phyloP scores from a whole-genome alignment of 257 asterid species.

The Agastache rugosa region DNA sequence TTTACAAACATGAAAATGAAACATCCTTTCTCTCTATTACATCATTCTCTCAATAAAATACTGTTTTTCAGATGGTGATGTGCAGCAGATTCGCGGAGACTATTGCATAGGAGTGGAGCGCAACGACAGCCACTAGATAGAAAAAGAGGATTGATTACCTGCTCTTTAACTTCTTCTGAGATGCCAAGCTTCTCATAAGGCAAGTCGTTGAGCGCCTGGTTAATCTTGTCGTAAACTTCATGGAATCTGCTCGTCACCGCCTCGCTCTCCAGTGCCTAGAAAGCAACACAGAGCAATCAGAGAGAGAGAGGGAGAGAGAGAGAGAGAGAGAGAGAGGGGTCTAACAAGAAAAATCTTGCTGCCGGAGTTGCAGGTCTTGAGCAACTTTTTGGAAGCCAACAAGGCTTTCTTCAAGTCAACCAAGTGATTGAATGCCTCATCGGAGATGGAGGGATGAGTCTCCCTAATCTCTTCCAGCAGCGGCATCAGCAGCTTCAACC shows the following conservation, averaged over 20 bases:
- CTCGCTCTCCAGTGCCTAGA: conserved; percentile 64
- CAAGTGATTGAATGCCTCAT: conserved; percentile 26
- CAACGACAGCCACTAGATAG: too few relatives aligned
- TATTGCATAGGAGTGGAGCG: too few relatives aligned
- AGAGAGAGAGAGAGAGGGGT: not conserved
- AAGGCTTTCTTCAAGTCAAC: conserved; percentile 44
- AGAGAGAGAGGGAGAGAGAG: not conserved
- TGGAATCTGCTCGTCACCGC: conserved; percentile 56
- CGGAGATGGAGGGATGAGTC: conserved; percentile 25
- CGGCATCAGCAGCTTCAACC: conserved; percentile 59
- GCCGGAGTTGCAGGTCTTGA: conserved; percentile 52
- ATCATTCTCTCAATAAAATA: not conserved
- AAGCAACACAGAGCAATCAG: not conserved
- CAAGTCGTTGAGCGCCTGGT: conserved; percentile 47
- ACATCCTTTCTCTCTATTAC: not conserved
- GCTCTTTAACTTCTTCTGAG: conserved; percentile 71
- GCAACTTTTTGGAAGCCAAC: conserved; percentile 54
- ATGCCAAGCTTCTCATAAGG: conserved; percentile 57
- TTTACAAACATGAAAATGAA: not conserved
- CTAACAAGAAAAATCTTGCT: conserved; percentile 71
- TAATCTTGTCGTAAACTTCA: conserved; percentile 51
- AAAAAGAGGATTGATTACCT: conserved; percentile 33
- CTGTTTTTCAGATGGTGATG: not conserved
- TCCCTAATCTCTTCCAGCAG: conserved; percentile 61
- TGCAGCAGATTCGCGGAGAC: not conserved